Evolutionary conservation across 139 green algal species (phyloP).

Genomic region (Desmodesmus armatus): DNA sequence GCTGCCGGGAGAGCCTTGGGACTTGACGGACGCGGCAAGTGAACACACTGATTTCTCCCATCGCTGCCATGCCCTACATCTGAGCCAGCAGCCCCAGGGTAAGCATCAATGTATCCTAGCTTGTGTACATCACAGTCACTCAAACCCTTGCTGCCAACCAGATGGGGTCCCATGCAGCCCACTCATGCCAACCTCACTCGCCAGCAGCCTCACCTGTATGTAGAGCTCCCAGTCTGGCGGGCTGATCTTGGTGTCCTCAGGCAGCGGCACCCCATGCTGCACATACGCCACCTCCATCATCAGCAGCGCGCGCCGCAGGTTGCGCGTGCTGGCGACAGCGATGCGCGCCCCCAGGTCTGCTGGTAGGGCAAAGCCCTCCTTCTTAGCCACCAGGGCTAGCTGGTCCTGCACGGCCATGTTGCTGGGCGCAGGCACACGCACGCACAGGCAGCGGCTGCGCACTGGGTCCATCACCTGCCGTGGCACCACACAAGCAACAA

Average conservation of each 20-base stretch:
- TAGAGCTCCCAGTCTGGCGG: constrained; percentile 96
- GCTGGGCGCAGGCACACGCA: constrained; percentile 87
- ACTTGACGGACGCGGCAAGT: too few species aligned
- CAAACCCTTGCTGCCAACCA: too few species aligned
- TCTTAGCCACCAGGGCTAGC: constrained; percentile 76
- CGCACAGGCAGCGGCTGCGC: constrained; percentile 91
- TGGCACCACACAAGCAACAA: too few species aligned
- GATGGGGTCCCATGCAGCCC: too few species aligned
- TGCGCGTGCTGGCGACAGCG: constrained; percentile 71
- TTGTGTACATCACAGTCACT: too few species aligned
- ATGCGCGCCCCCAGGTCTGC: constrained; percentile 71
- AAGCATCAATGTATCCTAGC: too few species aligned
- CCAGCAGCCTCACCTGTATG: constrained; percentile 76
- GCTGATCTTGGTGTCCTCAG: constrained; percentile 57
- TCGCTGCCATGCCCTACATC: too few species aligned
- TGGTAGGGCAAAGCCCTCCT: constrained; percentile 84
- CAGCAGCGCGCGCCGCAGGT: constrained; percentile 93
- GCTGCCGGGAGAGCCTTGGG: too few species aligned
- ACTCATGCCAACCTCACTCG: too few species aligned
- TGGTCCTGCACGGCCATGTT: constrained; percentile 72
- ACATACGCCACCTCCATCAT: constrained; percentile 79
- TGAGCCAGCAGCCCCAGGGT: too few species aligned
- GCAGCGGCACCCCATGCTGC: constrained; percentile 10
- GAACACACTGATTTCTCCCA: too few species aligned
- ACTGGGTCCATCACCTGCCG: constrained; percentile 96